Percentiles rank a stretch among this genome's conserved stretches.
phyloP scores from a whole-genome alignment of 208 protist genomes.

The Leishmania arabica region DNA sequence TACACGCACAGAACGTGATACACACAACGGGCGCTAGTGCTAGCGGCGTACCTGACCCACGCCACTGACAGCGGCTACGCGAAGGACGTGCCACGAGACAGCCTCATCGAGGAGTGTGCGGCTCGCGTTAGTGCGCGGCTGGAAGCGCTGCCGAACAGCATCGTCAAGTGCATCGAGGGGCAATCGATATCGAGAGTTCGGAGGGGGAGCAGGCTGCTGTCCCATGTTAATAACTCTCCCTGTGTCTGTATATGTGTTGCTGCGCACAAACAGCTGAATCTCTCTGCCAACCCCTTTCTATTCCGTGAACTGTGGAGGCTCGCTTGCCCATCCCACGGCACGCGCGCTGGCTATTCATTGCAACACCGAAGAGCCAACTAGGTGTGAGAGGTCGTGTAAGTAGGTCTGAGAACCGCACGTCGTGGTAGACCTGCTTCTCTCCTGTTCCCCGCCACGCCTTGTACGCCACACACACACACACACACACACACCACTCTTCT shows the following conservation, averaged over 20 bases:
- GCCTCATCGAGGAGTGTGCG: constrained; percentile 33
- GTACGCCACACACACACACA: too few species aligned
- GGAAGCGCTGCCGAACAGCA: constrained; percentile 41
- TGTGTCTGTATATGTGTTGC: constrained; percentile 2
- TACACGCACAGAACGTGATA: constrained; percentile 20
- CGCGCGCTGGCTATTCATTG: neutral
- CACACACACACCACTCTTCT: neutral
- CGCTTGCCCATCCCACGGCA: neutral
- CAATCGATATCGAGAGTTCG: constrained; percentile 13
- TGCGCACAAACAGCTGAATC: neutral
- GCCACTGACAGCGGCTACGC: too few species aligned
- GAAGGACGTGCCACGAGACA: constrained; percentile 19
- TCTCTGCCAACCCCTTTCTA: neutral
- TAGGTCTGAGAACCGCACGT: neutral
- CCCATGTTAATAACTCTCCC: neutral
- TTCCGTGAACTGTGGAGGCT: neutral
- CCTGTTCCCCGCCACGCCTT: neutral
- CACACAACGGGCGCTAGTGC: neutral
- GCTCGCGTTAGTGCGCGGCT: constrained; percentile 27
- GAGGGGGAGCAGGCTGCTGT: neutral
- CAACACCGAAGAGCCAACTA: too few species aligned
- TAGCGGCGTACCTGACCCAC: constrained; percentile 27
- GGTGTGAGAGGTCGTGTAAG: neutral
- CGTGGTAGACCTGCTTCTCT: neutral
- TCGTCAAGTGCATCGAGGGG: constrained; percentile 42